Base-by-base conservation (phyloP, 1,139 yeast species). In the Ashbya aceris region DNA sequence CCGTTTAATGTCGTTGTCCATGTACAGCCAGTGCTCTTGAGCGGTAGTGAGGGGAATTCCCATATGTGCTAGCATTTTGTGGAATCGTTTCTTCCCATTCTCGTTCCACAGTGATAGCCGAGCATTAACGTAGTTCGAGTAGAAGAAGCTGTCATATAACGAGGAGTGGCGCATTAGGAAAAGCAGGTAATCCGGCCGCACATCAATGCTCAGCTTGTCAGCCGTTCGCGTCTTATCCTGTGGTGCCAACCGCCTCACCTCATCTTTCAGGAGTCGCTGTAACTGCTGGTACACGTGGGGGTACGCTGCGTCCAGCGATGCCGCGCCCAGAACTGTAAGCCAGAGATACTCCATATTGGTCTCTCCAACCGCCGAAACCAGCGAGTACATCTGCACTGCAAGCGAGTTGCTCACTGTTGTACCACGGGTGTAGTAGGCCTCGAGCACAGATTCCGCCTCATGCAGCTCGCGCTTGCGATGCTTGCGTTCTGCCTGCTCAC, bases 41-140 rank as follows among this genome's bases (percentile, higher is more conserved):
- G 97, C 94, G 20, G 83, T 82, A 3, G 79, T 83, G 39, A 93
- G 67, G 0, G 96, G 82, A 5, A 93, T 83, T 7, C 98, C 98
- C 96, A 93, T 91, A 52, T 83, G 78, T 2, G 98, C 98, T 66
- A 93, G 83, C 73, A 93, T 71, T 54, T 87, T 87, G 59, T 89
- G 95, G 39, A 93, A 67, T 51, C 80, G 75, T 59, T 85, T 86
- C 52, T 81, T 76, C 3, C 98, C 98, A 45, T 84, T 93, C 55
- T 85, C 96, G 17, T 93, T 83, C 91, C 96, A 93, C 36, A 91
- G 66, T 46, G 80, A 79, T 46, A 91, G 68, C 58, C 87, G 85
- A 17, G 97, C 83, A 53, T 89, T 86, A 34, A 91, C 87, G 57
- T 82, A 91, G 48, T 87, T 81, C 23, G 96, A 86, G 60, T 87